Evolutionary conservation across 495 filamentous ascomycete species (phyloP), one percentile per base, ranked within the genome.

Genomic region (Rusavskia elegans): DNA sequence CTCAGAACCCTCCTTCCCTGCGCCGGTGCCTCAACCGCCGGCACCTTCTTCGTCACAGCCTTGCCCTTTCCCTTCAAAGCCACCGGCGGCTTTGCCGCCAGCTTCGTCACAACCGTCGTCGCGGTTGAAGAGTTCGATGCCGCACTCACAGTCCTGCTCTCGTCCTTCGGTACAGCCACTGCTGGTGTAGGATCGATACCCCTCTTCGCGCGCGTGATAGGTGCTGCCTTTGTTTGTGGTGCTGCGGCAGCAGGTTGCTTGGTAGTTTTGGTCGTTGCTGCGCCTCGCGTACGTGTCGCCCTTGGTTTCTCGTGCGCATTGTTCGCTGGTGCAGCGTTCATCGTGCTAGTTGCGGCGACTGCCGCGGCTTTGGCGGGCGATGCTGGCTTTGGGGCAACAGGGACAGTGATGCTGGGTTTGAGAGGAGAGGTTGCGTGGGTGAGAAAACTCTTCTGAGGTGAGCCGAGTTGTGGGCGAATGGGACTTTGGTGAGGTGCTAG

Each of bases 41-140:
- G 17, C 13, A 65, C 61, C 49, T 72, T 75, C 65, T 75, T 78
- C 23, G 65, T 62, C 35, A 67, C 55, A 14, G 65, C 67, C 55
- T 77, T 79, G 44, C 71, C 68, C 13, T 69, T 42, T 21, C 8
- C 37, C 39, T 44, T 40, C n/a, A 36, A 11, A 20, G 50, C 37
- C n/a, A 32, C 57, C 8, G 65, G 64, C 69, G 9, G 73, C 67
- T 36, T 71, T 64, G n/a, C 39, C 0, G 74, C 70, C 1, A 70
- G 62, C 42, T 71, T 77, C 49, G 80, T 82, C 25, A 78, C 73
- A 51, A 84, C 77, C 44, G 74, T 85, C 21, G 79, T 81, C 3
- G 69, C 69, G 1, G 68, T 70, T 6, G 73, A 76, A 5, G 68
- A 55, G 20, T 62, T 69, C 14, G 73, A 77, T 3, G 66, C 71